A percentile compares a stretch with the other conserved stretches of the same genome.
phyloP scores from a whole-genome alignment of 2,329 filamentous ascomycete genomes.

The Tolypocladium capitatum region DNA sequence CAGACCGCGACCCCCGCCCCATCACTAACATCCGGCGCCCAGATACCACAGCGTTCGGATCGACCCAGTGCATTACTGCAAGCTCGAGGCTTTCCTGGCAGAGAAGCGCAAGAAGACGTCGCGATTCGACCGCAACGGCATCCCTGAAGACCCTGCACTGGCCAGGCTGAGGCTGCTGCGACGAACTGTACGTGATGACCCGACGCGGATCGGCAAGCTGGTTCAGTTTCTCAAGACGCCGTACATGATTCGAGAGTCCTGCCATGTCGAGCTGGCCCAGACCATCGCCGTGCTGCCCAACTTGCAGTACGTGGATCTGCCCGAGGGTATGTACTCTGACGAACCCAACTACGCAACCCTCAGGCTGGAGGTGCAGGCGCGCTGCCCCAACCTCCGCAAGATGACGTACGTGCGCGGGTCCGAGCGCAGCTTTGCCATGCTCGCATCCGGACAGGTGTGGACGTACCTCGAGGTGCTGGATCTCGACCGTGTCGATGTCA shows the following conservation, averaged over 20 bases:
- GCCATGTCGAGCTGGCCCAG: constrained; percentile 70
- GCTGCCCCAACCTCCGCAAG: constrained; percentile 73
- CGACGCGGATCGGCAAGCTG: constrained; percentile 50
- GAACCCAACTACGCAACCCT: constrained; percentile 63
- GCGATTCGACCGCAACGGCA: constrained; percentile 62
- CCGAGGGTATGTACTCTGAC: constrained; percentile 74
- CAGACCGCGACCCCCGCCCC: not conserved
- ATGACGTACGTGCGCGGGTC: constrained; percentile 75
- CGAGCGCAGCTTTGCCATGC: constrained; percentile 60
- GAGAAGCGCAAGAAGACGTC: constrained; percentile 65
- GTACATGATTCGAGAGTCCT: constrained; percentile 87
- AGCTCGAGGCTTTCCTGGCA: constrained; percentile 67
- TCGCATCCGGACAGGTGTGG: constrained; percentile 56
- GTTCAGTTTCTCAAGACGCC: constrained; percentile 78
- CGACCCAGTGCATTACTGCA: constrained; percentile 89
- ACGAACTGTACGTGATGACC: constrained; percentile 68
- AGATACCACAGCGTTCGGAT: constrained; percentile 87
- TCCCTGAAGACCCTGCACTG: constrained; percentile 67
- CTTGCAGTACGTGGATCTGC: constrained; percentile 79
- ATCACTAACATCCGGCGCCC: constrained; percentile 1
- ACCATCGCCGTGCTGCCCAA: constrained; percentile 77
- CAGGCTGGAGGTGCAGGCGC: constrained; percentile 69
- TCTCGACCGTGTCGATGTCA: constrained; percentile 52
- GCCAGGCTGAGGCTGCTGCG: constrained; percentile 66
- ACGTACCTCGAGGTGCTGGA: constrained; percentile 60